A percentile compares a stretch with the other conserved stretches of the same genome.
These are phyloP conservation scores for Penicillium manginii DNA, from an alignment of 495 filamentous ascomycete genomes.

Conservation along the genomic window DNA sequence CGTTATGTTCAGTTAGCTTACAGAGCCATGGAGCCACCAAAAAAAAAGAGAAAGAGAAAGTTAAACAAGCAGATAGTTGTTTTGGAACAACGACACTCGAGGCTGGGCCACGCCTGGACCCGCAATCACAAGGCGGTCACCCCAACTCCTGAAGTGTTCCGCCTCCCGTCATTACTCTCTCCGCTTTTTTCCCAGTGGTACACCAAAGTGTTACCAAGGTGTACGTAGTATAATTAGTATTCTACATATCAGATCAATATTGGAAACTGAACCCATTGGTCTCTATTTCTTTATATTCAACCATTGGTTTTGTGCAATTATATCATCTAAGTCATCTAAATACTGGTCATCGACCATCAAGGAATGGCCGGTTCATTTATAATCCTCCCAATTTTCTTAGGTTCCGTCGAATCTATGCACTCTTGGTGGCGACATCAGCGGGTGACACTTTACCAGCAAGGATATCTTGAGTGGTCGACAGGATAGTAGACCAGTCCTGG, in stretches of 20 bases:
- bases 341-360: background rate
- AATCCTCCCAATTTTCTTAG: conserved; percentile 15
- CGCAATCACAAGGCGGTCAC: conserved; percentile 23
- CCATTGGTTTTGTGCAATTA: conserved; percentile 9
- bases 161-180: background rate
- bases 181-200: conserved; percentile 8
- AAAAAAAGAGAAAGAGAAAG: conserved; percentile 10
- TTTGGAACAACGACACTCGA: conserved; percentile 11
- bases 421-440: conserved; percentile 36
- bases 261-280: background rate
- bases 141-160: conserved; percentile 17
- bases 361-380: background rate
- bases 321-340: conserved; percentile 8
- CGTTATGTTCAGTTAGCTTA: conserved; percentile 25
- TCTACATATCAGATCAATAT: too few relatives aligned
- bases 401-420: conserved; percentile 8
- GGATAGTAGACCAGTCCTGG: conserved; percentile 75
- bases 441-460: conserved; percentile 56
- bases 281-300: conserved; percentile 11
- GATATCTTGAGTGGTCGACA: conserved; percentile 74
- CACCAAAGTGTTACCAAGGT: too few relatives aligned
- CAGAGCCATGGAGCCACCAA: conserved; percentile 20
- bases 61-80: conserved; percentile 12
- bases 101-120: conserved; percentile 14
- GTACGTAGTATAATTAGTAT: too few relatives aligned